A percentile compares a stretch with the other conserved stretches of the same genome.
phyloP scores from a whole-genome alignment of 2,329 filamentous ascomycete genomes.

The Paraconiothyrium brasiliense region DNA sequence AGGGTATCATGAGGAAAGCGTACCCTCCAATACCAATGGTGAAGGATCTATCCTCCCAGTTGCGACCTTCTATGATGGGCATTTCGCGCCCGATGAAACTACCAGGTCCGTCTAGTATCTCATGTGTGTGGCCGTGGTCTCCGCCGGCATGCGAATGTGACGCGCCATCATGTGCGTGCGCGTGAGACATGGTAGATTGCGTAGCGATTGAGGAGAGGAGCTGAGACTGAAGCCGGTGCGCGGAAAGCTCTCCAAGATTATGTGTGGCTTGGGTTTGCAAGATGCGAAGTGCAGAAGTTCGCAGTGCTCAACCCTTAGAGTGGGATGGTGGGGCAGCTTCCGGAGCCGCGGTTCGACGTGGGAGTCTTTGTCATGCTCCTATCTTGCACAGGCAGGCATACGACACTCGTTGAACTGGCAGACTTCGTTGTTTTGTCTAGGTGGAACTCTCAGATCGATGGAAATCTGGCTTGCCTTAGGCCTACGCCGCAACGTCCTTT shows the following conservation, averaged over 20 bases:
- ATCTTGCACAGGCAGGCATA: background rate
- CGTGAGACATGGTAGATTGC: constrained; percentile 38
- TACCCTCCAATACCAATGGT: constrained; percentile 98
- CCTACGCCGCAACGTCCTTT: background rate
- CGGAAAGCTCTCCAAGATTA: background rate
- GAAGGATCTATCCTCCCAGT: constrained; percentile 90
- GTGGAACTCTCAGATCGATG: background rate
- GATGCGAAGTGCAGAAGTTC: constrained; percentile 4
- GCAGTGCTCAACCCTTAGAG: constrained; percentile 4
- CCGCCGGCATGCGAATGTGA: constrained; percentile 62
- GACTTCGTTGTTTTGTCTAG: background rate
- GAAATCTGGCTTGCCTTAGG: no score
- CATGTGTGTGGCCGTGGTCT: constrained; percentile 93
- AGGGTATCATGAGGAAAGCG: constrained; percentile 33
- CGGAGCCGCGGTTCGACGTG: constrained; percentile 13
- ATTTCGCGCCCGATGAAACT: constrained; percentile 90
- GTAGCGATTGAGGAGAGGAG: background rate
- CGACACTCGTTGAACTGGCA: background rate
- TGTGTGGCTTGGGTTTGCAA: no score
- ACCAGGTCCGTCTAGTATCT: constrained; percentile 92
- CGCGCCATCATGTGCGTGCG: constrained; percentile 44
- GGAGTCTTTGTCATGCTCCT: background rate
- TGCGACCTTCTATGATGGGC: constrained; percentile 87
- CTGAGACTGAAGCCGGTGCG: background rate
- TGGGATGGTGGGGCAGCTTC: constrained; percentile 12